Evolutionary conservation across 176 grass and related monocot species (phyloP).

Genomic region (Bonia amplexicaulis): DNA sequence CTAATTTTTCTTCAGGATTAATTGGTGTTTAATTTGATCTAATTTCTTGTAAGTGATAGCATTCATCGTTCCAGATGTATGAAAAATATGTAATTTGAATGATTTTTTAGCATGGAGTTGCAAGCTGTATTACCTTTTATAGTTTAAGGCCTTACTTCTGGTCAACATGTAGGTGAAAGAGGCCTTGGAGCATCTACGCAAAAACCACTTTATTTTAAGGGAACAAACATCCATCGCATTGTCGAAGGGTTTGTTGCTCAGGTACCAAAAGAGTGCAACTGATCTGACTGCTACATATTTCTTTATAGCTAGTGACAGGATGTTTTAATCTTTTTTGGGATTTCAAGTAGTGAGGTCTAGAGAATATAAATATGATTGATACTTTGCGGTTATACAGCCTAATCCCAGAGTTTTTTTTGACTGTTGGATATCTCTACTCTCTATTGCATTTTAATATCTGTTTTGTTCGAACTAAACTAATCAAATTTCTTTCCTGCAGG

Average conservation of each 20-base stretch:
- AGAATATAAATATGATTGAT: neutral
- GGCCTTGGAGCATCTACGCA: slow-evolving; percentile 54
- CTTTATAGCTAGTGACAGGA: slow-evolving; percentile 1
- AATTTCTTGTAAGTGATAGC: neutral
- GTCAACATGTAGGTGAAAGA: slow-evolving; percentile 42
- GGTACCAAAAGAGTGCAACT: slow-evolving; percentile 33
- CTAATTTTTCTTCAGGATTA: neutral
- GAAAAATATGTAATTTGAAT: neutral
- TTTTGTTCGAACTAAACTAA: neutral
- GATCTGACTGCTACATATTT: neutral
- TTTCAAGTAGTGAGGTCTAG: neutral
- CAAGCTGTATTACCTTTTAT: slow-evolving; percentile 13
- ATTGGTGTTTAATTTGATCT: neutral
- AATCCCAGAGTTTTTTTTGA: neutral
- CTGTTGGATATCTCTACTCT: neutral
- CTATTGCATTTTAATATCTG: neutral
- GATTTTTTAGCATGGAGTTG: neutral
- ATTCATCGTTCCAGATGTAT: neutral
- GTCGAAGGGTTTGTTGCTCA: slow-evolving; percentile 71
- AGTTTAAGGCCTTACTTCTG: slow-evolving; percentile 5
- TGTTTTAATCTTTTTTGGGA: slow-evolving; percentile 2
- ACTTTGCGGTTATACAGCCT: neutral
- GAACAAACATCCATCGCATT: slow-evolving; percentile 62
- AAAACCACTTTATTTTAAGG: slow-evolving; percentile 59
- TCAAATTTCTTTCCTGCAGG: slow-evolving; percentile 43